Evolutionary conservation across 805 yeast species (phyloP).

Genomic region (Hanseniaspora taiwanica): DNA sequence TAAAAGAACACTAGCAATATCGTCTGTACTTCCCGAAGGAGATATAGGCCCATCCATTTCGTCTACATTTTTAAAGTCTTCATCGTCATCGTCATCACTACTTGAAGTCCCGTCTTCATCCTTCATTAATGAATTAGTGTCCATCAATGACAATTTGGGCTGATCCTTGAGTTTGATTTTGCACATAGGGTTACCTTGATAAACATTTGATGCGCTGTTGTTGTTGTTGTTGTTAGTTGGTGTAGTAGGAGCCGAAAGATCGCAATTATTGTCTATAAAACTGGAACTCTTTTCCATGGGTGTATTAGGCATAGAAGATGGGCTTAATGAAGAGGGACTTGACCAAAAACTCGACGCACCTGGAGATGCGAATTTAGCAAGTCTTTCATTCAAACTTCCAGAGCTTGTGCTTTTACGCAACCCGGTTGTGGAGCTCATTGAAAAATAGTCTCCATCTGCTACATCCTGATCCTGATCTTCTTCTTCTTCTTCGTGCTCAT

Average conservation of each 20-base stretch:
- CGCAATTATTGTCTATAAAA: background rate
- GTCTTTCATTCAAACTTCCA: background rate
- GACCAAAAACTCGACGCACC: background rate
- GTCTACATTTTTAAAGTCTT: conserved; percentile 24
- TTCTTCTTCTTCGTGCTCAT: too few relatives aligned
- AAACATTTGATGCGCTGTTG: too few relatives aligned
- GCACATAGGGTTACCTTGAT: background rate
- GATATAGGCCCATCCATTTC: conserved; percentile 25
- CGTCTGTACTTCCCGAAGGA: conserved; percentile 7
- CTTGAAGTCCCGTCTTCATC: conserved; percentile 8
- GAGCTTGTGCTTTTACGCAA: background rate
- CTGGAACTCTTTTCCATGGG: background rate
- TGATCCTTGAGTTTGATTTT: background rate
- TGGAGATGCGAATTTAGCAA: background rate
- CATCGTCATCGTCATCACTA: conserved; percentile 8
- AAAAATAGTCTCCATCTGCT: background rate
- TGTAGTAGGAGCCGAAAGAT: too few relatives aligned
- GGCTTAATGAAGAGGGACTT: background rate
- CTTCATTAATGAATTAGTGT: conserved; percentile 4
- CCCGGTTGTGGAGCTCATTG: background rate
- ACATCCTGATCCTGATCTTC: too few relatives aligned
- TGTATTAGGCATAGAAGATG: too few relatives aligned
- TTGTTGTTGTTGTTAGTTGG: too few relatives aligned
- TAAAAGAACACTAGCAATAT: background rate
- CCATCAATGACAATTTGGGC: background rate